Evolutionary conservation across 345 rosid genomes (phyloP).

Genomic region (Populus deltoides): DNA sequence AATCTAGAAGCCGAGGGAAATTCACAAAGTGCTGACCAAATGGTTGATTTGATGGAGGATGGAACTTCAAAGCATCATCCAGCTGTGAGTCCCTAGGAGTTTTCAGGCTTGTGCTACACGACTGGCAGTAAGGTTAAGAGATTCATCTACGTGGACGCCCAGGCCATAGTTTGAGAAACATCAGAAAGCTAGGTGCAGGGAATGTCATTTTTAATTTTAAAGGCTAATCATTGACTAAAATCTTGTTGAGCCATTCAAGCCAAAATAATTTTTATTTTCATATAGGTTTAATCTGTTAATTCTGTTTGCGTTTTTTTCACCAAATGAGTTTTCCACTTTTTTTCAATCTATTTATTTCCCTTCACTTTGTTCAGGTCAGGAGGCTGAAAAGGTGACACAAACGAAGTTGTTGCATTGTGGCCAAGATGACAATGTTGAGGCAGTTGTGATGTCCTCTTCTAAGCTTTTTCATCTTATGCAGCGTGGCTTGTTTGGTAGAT

Average conservation of each 20-base stretch:
- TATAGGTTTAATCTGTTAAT: not conserved
- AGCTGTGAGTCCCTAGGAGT: not conserved
- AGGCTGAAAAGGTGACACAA: not conserved
- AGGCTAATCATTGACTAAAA: not conserved
- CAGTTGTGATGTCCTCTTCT: not conserved
- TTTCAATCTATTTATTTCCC: not conserved
- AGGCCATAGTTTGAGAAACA: not conserved
- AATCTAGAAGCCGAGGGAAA: constrained; percentile 43
- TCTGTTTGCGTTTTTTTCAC: not conserved
- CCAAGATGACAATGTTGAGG: not conserved
- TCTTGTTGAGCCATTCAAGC: not conserved
- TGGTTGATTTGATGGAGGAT: not conserved
- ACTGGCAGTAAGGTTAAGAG: not conserved
- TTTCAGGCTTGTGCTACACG: not conserved
- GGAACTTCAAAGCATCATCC: not conserved
- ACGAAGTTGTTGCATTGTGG: not conserved
- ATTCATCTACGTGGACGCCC: not conserved
- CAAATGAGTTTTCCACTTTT: not conserved
- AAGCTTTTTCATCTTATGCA: not conserved
- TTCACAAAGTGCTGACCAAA: constrained; percentile 22
- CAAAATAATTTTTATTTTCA: not conserved
- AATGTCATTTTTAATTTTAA: not conserved
- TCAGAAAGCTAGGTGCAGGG: not conserved
- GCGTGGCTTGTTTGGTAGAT: not conserved
- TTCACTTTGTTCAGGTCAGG: not conserved